Evolutionary conservation across 306 rosid species (phyloP), one percentile per base, ranked within the genome.

Genomic region (Prunus padus): DNA sequence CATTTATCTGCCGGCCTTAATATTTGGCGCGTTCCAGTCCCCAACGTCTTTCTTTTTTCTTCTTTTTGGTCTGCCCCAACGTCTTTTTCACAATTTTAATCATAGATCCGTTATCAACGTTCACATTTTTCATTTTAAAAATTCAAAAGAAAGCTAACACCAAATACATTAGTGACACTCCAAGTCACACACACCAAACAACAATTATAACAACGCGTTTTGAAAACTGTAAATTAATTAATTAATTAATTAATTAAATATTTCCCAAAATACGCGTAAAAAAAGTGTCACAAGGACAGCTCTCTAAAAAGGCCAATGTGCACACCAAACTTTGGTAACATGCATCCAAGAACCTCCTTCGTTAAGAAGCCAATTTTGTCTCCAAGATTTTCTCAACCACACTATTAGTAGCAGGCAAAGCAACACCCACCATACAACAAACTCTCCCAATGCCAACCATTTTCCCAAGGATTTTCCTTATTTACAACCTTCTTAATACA

Each of bases 371-470:
- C 69, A 74, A 70, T 28, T 79, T 77, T 67, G 57, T 79, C 77
- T 47, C 81, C 74, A 67, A 40, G 19, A 42, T 26, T 78, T 69
- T 69, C 86, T 60, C 67, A 65, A 45, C 64, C 23, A 16, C 5
- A 54, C 23, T 14, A 42, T 2, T 23, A 1, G 28, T 9, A 31
- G 14, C 2, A 60, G 40, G 68, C 63, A 71, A 70, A 44, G 67
- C 65, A 76, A 67, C n/a, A 20, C 22, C 55, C 56, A 64, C 83
- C 83, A 60, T 77, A 71, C 62, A 52, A 61, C 56, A 11, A 8
- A 14, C 50, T 28, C 65, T 19, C 44, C 50, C 71, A 25, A 86
- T 82, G 90, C 93, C 92, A 87, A 71, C 89, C 42, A 80, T 89
- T 81, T 74, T 83, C 50, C 46, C 60, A 7, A 79, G 80, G 64